These are phyloP conservation scores for Sideroxylon spinosum DNA, from an alignment of 179 eudicot genomes.

Conservation along the genomic window DNA sequence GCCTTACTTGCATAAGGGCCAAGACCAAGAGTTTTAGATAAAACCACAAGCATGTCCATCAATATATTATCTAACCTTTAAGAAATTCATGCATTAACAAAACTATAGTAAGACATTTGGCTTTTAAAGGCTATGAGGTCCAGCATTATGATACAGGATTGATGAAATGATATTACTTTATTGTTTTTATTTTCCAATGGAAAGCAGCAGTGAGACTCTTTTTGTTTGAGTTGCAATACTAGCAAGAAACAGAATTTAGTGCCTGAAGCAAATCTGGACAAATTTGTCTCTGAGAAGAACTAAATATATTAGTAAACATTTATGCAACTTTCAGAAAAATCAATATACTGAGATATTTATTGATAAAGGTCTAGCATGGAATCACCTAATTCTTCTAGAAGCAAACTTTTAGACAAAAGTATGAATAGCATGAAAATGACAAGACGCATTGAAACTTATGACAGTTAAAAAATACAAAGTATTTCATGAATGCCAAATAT, in stretches of 20 bases:
- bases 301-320: background rate
- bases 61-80: background rate
- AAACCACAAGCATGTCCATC: background rate
- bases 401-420: background rate
- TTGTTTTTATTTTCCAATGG: background rate
- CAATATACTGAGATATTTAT: background rate
- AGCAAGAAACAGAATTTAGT: conserved; percentile 5
- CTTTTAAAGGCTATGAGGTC: background rate
- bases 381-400: background rate
- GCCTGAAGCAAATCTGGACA: background rate
- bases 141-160: background rate
- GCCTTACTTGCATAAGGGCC: background rate
- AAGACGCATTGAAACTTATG: background rate
- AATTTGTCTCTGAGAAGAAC: background rate
- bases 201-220: background rate
- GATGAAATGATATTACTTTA: background rate
- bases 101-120: background rate
- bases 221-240: background rate
- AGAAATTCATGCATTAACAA: background rate
- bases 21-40: background rate
- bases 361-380: background rate
- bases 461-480: background rate
- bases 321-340: background rate
- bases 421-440: background rate
- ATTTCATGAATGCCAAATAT: background rate